Conservation (phyloP, 1,284 basidiomycete species). For the Cryptococcus deneoformans region DNA sequence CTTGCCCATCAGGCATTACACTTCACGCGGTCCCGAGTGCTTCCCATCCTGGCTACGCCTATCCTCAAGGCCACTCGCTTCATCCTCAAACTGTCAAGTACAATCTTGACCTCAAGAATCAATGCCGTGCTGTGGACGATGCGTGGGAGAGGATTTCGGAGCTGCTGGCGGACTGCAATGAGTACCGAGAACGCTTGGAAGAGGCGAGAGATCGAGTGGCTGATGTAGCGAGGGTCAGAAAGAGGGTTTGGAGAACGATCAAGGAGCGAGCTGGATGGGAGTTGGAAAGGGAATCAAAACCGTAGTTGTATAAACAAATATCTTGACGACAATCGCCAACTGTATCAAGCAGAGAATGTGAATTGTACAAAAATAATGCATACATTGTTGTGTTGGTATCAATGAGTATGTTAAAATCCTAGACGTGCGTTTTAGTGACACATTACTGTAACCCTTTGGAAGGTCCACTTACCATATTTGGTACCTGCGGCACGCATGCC, state of each 20-base stretch:
- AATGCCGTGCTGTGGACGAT: constrained; percentile 46
- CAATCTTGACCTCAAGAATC: constrained; percentile 43
- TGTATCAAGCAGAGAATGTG: not conserved
- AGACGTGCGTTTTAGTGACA: not conserved
- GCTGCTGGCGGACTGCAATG: constrained; percentile 52
- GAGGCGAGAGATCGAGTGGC: constrained; percentile 53
- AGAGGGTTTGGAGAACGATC: constrained; percentile 52
- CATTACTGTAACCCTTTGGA: not conserved
- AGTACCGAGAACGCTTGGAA: constrained; percentile 54
- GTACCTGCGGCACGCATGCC: constrained; percentile 38
- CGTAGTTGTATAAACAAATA: constrained; percentile 1
- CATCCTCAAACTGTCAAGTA: constrained; percentile 36
- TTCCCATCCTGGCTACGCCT: constrained; percentile 24
- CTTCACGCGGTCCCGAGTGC: constrained; percentile 37
- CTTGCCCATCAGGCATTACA: constrained; percentile 41
- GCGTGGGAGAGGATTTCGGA: constrained; percentile 49
- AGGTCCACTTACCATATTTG: constrained; percentile 41
- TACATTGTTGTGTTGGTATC: constrained; percentile 6
- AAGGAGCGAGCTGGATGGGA: constrained; percentile 45
- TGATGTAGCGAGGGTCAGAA: constrained; percentile 50
- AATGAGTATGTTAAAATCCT: constrained; percentile 5
- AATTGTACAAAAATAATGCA: constrained; percentile 3
- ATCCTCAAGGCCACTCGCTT: constrained; percentile 26
- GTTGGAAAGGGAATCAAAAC: constrained; percentile 22
- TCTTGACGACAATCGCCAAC: not conserved